Base-by-base conservation (phyloP, 495 filamentous ascomycete genomes). In the Tuber indicum region DNA sequence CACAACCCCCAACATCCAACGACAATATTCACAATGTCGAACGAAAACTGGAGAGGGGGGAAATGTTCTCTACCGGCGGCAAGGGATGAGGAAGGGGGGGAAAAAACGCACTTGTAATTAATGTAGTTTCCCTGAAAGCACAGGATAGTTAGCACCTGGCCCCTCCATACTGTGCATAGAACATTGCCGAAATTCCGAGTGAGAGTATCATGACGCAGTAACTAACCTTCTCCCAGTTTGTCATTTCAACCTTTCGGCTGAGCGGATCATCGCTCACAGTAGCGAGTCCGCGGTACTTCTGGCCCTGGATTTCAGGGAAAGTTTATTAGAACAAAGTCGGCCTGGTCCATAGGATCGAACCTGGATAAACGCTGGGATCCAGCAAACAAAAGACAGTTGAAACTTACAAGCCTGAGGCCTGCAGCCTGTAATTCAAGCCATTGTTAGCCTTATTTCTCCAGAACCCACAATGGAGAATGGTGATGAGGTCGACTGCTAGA, bases 241-340 rank as follows among this genome's bases (percentile, higher is more conserved):
- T 91, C 91, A 93, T 93, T 86, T 93, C 91, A 85, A 93, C 91
- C 89, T 93, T 93, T 86, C 89, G 88, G 85, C 87, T 87, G 75
- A 93, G 89, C 75, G 91, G 88, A 83, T 87, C 85, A 85, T 90
- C 88, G 82, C 84, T 85, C 82, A 89, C 87, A 84, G 91, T 91
- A 76, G 91, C 91, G 80, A 91, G 83, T 82, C 87, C 86, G 81
- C 90, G 87, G 81, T 86, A 80, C 81, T 85, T 86, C 82, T 86
- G 83, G 74, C 86, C 77, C 88, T 90, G 66, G 19, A 62, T 81
- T 74, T 80, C 69, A 47, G 41, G 72, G 39, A 32, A 78, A 17
- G 58, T 79, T 83, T 78, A 80, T 85, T 75, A 85, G 83, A 80
- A 76, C 52, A 71, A 21, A 44, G 21, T 52, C 44, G 21, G 73